Conservation (phyloP, 352 stramenopile species). For the Globisporangium splendens region DNA sequence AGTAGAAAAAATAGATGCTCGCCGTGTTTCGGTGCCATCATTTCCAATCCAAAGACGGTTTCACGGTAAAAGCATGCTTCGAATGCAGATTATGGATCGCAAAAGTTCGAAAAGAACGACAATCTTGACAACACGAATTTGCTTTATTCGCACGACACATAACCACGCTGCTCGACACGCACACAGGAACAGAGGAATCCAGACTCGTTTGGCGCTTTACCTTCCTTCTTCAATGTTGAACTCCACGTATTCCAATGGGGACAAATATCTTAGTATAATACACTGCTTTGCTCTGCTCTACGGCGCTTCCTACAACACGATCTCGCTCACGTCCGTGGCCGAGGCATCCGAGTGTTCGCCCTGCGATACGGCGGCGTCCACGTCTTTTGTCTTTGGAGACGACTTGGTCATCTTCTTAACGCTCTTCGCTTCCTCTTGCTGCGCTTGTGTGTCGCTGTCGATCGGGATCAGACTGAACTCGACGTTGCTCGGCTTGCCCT, state of each 20-base stretch:
- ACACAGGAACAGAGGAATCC: no score
- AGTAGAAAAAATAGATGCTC: no score
- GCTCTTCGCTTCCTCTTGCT: slow-evolving; percentile 2
- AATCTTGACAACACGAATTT: no score
- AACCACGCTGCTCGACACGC: no score
- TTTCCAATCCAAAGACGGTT: no score
- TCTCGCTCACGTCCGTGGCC: slow-evolving; percentile 10
- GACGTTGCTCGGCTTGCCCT: slow-evolving; percentile 47
- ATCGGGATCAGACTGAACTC: slow-evolving; percentile 61
- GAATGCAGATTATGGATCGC: no score
- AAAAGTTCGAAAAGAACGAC: no score
- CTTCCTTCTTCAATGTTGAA: neutral
- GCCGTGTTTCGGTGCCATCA: no score
- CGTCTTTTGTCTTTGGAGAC: neutral
- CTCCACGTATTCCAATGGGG: neutral
- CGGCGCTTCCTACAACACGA: slow-evolving; percentile 2
- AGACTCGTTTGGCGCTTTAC: no score
- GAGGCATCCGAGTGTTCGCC: slow-evolving; percentile 10
- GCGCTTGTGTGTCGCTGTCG: neutral
- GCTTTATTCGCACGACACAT: no score
- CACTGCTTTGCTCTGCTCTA: slow-evolving; percentile 2
- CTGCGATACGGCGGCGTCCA: slow-evolving; percentile 1
- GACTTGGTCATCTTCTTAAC: slow-evolving; percentile 2
- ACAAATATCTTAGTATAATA: neutral
- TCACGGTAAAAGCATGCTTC: no score